phyloP scores from a whole-genome alignment of 306 rosid genomes.

The Dalbergia cochinchinensis region DNA sequence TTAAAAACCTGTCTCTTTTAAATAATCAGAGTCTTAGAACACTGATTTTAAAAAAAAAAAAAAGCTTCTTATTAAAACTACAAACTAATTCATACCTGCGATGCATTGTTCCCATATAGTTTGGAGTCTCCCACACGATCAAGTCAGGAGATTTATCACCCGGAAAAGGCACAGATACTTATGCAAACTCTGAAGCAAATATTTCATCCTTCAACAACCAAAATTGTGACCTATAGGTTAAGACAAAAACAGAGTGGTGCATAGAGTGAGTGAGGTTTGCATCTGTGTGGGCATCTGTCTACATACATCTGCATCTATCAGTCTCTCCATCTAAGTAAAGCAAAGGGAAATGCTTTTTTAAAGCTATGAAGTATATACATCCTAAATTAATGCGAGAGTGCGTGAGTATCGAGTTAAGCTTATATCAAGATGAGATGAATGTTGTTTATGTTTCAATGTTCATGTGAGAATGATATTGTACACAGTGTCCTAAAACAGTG shows the following conservation, averaged over 20 bases:
- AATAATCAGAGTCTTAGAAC: no score
- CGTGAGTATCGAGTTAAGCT: no score
- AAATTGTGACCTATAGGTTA: constrained; percentile 23
- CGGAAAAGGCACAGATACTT: constrained; percentile 46
- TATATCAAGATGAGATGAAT: no score
- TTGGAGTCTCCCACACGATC: constrained; percentile 46
- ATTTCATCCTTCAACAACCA: constrained; percentile 53
- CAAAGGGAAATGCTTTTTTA: no score
- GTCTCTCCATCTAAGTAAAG: constrained; percentile 28
- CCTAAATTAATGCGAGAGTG: no score
- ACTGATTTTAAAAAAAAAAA: no score
- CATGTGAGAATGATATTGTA: no score
- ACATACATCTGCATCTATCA: background rate
- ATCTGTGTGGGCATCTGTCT: background rate
- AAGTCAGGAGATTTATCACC: constrained; percentile 50
- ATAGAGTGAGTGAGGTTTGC: background rate
- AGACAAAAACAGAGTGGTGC: constrained; percentile 28
- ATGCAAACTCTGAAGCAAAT: constrained; percentile 46
- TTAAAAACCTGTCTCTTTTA: no score
- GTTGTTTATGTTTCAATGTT: no score
- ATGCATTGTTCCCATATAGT: constrained; percentile 52
- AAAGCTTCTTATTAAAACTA: background rate
- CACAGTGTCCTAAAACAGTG: no score
- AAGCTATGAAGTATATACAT: no score
- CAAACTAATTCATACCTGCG: constrained; percentile 56